Evolutionary conservation across 306 rosid species (phyloP), one percentile per base, ranked within the genome.

Genomic region (Medicago truncatula): DNA sequence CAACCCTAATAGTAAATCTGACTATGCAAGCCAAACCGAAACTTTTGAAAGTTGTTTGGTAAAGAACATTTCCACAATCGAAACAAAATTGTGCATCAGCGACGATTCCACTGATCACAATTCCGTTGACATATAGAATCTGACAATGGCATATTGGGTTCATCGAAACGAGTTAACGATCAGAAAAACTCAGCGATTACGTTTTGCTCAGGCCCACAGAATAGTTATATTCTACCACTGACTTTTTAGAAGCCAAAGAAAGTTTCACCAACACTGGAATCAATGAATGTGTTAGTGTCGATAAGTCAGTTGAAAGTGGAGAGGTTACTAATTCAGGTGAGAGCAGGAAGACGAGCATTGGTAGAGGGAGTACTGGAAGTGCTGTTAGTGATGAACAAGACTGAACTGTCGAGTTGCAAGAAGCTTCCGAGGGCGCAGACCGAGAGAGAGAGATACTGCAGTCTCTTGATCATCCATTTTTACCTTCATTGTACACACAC

Each of bases 391-490:
- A 92, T 95, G 98, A 86, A 95, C 81, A 95, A 95, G 83, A 86
- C 85, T 1, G 90, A 82, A 63, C 82, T 95, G 82, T 94, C 88
- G 0, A 82, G 85, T 76, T 88, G 98, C 70, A 95, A 95, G 84
- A 95, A 92, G 82, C 98, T 92, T 73, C 81, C 82, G 62, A 87
- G 98, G 87, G 89, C 91, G 62, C 96, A 90, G 85, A 95, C 97
- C 0, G 98, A 95, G 71, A 87, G 93, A n/a, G n/a, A 71, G 98
- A 95, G 84, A 95, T 95, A 82, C 85, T 95, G 80, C 97, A 92
- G 71, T 90, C 96, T 72, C 88, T 95, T 73, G 98, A 95, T 85
- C 98, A 95, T 83, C 98, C 98, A 4, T 95, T 95, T 82, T 84
- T 95, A n/a, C 98, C 98, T 6, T 86, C 98, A 21, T 83, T 95